phyloP scores from a whole-genome alignment of 768 basidiomycete genomes.

The Leccinum subgranulosum region DNA sequence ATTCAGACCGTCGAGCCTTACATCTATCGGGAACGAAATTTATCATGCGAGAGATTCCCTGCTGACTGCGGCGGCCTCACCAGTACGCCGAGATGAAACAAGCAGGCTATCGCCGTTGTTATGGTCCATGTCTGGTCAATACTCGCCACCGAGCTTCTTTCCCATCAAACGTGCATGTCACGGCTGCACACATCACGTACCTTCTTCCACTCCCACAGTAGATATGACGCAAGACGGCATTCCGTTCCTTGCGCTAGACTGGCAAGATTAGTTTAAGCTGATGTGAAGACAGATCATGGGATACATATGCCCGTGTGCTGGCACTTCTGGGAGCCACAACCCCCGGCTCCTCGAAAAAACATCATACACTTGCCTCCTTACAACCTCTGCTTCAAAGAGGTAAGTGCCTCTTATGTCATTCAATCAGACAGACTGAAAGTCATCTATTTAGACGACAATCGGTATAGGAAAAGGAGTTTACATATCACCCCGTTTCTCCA shows the following conservation, averaged over 20 bases:
- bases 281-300: neutral
- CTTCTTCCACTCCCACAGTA: neutral
- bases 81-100: neutral
- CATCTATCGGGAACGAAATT: neutral
- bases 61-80: no score
- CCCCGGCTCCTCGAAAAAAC: neutral
- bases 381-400: neutral
- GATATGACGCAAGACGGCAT: neutral
- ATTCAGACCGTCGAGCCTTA: no score
- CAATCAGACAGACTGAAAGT: neutral
- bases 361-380: neutral
- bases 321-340: constrained; percentile 3
- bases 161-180: neutral
- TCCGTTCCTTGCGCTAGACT: neutral
- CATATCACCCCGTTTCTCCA: neutral
- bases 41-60: neutral
- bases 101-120: neutral
- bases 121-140: neutral
- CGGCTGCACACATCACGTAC: neutral
- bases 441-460: neutral
- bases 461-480: neutral
- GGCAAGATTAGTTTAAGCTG: neutral
- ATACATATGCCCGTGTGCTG: neutral
- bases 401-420: neutral
- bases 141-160: neutral